phyloP scores from a whole-genome alignment of 208 protist species.

The Acanthamoeba triangularis region DNA sequence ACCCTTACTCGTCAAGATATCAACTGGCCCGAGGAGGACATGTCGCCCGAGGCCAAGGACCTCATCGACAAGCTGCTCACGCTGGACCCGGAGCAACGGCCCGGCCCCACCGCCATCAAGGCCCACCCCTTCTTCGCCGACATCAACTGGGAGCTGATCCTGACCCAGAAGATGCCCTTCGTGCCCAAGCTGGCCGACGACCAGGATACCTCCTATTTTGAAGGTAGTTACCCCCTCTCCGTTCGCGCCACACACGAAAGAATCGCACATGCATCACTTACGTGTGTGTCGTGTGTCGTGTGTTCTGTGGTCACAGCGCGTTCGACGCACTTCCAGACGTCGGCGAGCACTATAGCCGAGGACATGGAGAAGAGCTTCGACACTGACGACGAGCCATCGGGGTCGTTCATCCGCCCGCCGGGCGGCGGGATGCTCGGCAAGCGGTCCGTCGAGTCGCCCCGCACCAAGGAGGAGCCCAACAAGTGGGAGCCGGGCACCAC shows the following conservation, averaged over 20 bases:
- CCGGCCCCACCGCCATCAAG: constrained; percentile 83
- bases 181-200: constrained; percentile 81
- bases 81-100: background rate
- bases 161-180: constrained; percentile 77
- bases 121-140: constrained; percentile 85
- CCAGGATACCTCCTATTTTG: constrained; percentile 84
- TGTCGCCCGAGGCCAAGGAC: constrained; percentile 43
- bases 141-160: constrained; percentile 86
- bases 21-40: constrained; percentile 8
- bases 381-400: constrained; percentile 8
- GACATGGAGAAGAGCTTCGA: constrained; percentile 61
- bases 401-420: constrained; percentile 21
- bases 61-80: constrained; percentile 53
- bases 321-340: constrained; percentile 2
- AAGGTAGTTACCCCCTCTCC: background rate
- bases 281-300: background rate
- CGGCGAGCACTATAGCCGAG: background rate
- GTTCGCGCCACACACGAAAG: background rate
- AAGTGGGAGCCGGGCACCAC: background rate
- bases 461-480: background rate
- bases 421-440: background rate
- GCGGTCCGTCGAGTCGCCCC: background rate
- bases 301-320: background rate
- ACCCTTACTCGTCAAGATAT: background rate
- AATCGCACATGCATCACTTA: background rate